A percentile compares a stretch with the other conserved stretches of the same genome.
Conservation (phyloP, 768 basidiomycete species). For the Suillus decipiens region DNA sequence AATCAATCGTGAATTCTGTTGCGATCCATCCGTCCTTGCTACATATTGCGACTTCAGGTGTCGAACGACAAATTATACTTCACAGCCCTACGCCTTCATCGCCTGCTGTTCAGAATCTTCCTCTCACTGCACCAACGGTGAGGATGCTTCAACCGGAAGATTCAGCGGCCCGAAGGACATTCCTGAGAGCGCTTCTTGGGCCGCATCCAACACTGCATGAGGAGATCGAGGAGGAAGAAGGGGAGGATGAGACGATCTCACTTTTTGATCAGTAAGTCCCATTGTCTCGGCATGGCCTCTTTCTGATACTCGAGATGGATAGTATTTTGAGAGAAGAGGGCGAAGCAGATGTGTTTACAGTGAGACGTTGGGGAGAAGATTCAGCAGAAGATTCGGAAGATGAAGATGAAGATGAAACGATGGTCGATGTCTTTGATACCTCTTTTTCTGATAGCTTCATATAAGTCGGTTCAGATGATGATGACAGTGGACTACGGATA, state of each 20-base stretch:
- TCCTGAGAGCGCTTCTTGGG: constrained; percentile 38
- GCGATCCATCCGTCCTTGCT: constrained; percentile 73
- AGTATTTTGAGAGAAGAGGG: constrained; percentile 67
- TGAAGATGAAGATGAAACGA: neutral
- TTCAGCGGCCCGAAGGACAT: constrained; percentile 36
- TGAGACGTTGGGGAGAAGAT: constrained; percentile 42
- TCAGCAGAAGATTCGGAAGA: constrained; percentile 14
- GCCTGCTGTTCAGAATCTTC: constrained; percentile 49
- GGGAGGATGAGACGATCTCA: constrained; percentile 48
- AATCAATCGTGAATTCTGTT: constrained; percentile 75
- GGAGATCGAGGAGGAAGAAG: constrained; percentile 41
- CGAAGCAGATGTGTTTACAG: constrained; percentile 52
- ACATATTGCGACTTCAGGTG: constrained; percentile 67
- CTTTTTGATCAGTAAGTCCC: constrained; percentile 73
- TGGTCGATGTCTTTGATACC: neutral
- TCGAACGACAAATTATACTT: constrained; percentile 68
- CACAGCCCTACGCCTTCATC: constrained; percentile 67
- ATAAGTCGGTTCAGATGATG: neutral
- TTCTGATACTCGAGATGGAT: constrained; percentile 14
- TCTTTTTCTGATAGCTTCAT: neutral
- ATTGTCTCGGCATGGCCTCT: constrained; percentile 3
- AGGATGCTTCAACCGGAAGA: constrained; percentile 43
- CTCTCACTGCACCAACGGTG: constrained; percentile 47
- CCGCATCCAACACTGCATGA: constrained; percentile 30
- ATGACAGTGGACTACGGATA: neutral